Percentiles rank a stretch among this genome's conserved stretches.
Evolutionary conservation across 2,329 filamentous ascomycete species (phyloP).

Genomic region (Orbilia brochopaga): DNA sequence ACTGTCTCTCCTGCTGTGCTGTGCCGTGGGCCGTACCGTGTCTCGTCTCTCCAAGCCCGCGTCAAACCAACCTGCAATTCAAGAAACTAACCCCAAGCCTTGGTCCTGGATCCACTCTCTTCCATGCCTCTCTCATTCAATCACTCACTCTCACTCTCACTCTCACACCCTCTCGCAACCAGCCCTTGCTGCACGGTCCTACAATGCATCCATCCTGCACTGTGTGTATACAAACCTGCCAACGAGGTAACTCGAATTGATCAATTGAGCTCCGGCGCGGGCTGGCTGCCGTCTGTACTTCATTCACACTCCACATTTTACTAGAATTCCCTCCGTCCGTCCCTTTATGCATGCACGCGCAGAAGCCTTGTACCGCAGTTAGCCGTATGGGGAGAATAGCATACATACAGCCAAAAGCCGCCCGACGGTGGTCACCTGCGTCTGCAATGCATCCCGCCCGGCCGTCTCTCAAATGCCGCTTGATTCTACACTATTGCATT

Average conservation of each 20-base stretch:
- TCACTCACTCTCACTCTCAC: no score
- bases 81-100: background rate
- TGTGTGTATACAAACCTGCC: no score
- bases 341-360: constrained; percentile 11
- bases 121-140: no score
- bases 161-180: constrained; percentile 9
- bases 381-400: background rate
- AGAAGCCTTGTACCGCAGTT: constrained; percentile 33
- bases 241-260: no score
- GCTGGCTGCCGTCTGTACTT: no score
- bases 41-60: constrained; percentile 1
- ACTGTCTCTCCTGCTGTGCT: background rate
- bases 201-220: constrained; percentile 11
- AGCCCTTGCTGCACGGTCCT: constrained; percentile 1
- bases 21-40: constrained; percentile 1
- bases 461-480: constrained; percentile 1
- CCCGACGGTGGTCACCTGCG: constrained; percentile 1
- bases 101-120: background rate
- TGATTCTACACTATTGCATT: background rate
- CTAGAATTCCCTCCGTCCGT: constrained; percentile 20
- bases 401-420: background rate
- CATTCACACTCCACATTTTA: no score
- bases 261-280: no score
- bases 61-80: no score
- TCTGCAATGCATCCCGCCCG: background rate